phyloP scores from a whole-genome alignment of 208 protist genomes.

The Blechomonas ayalai region DNA sequence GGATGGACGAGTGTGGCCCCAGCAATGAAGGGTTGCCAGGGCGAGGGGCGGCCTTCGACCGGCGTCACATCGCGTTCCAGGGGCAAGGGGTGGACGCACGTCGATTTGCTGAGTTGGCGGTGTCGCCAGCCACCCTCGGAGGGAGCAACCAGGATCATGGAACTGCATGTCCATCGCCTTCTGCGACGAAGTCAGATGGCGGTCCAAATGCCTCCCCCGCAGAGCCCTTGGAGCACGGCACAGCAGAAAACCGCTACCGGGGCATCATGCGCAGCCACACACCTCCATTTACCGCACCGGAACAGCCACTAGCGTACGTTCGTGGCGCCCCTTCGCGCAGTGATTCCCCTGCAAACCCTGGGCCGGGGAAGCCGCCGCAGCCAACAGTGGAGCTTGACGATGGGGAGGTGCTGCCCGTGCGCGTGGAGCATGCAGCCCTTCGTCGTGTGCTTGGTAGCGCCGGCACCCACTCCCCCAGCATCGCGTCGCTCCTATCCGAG shows the following conservation, averaged over 20 bases:
- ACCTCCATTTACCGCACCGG: neutral
- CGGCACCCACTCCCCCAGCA: neutral
- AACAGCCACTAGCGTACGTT: neutral
- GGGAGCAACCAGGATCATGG: too few relatives aligned
- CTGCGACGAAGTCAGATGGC: neutral
- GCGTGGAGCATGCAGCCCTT: neutral
- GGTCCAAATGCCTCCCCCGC: too few relatives aligned
- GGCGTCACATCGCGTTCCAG: conserved; percentile 13
- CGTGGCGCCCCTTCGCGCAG: neutral
- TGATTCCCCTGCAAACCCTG: neutral
- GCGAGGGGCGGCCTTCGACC: conserved; percentile 15
- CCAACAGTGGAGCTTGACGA: conserved; percentile 6
- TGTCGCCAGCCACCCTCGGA: conserved; percentile 2
- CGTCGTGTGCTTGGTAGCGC: neutral
- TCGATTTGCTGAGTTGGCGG: conserved; percentile 9
- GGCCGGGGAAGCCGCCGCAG: neutral
- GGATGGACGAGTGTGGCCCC: neutral
- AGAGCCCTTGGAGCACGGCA: too few relatives aligned
- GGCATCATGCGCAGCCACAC: neutral
- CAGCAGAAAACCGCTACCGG: too few relatives aligned
- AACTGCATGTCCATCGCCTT: too few relatives aligned
- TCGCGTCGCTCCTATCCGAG: conserved; percentile 3
- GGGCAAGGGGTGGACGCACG: conserved; percentile 10
- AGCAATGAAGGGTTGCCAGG: neutral
- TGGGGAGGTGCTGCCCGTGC: neutral